Evolutionary conservation across 345 rosid species (phyloP).

Genomic region (Populus nigra): DNA sequence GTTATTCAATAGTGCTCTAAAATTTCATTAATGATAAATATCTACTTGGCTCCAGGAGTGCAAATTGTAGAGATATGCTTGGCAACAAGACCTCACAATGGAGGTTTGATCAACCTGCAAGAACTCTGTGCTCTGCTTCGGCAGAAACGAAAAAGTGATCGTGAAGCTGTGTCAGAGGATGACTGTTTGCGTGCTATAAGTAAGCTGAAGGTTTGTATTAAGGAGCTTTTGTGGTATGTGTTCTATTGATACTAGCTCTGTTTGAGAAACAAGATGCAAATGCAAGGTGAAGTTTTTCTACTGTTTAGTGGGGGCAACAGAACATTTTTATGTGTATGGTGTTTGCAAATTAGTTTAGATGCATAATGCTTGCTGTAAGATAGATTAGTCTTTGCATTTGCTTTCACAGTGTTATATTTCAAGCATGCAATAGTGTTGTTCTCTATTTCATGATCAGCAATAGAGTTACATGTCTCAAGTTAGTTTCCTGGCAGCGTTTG

Average conservation of each 20-base stretch:
- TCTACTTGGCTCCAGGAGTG: conserved; percentile 59
- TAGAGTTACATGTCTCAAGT: not conserved
- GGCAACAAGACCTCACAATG: conserved; percentile 80
- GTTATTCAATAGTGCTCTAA: not conserved
- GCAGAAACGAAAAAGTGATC: conserved; percentile 62
- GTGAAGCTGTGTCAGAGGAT: conserved; percentile 86
- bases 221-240: not conserved
- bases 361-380: not conserved
- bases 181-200: conserved; percentile 95
- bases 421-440: not conserved
- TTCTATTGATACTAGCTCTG: not conserved
- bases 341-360: not conserved
- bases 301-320: not conserved
- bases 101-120: conserved; percentile 82
- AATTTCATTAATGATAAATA: conserved; percentile 11
- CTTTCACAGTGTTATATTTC: not conserved
- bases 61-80: conserved; percentile 94
- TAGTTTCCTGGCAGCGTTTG: not conserved
- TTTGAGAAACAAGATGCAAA: not conserved
- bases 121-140: conserved; percentile 76
- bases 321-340: too few relatives aligned
- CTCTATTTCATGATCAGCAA: not conserved
- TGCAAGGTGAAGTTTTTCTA: not conserved
- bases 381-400: not conserved
- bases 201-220: conserved; percentile 64